A percentile compares a stretch with the other conserved stretches of the same genome.
phyloP scores from a whole-genome alignment of 2,329 filamentous ascomycete genomes.

The Paecilomyces fulvus region DNA sequence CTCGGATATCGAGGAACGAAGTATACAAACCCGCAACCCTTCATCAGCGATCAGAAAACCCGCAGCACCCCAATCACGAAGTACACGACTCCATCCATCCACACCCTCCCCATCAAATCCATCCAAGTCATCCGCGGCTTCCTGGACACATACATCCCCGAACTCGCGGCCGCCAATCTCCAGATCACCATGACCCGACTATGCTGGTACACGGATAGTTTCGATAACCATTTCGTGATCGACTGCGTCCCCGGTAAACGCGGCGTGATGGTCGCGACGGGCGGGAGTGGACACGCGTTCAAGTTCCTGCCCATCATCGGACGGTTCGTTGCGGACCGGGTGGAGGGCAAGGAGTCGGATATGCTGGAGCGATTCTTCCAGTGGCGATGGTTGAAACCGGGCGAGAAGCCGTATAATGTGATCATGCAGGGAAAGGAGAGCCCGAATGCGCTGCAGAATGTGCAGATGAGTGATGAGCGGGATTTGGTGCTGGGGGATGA shows the following conservation, averaged over 20 bases:
- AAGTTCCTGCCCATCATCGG: slow-evolving; percentile 53
- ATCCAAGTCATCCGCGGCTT: slow-evolving; percentile 23
- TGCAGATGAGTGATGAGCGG: slow-evolving; percentile 3
- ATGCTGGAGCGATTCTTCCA: slow-evolving; percentile 12
- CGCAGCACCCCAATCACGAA: slow-evolving; percentile 35
- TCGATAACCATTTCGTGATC: slow-evolving; percentile 48
- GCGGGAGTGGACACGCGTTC: slow-evolving; percentile 54
- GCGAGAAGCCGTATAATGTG: slow-evolving; percentile 9
- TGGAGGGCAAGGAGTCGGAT: slow-evolving; percentile 32
- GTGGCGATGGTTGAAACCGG: slow-evolving; percentile 13
- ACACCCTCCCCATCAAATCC: slow-evolving; percentile 18
- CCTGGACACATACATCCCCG: slow-evolving; percentile 35
- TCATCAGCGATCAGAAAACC: slow-evolving; percentile 24
- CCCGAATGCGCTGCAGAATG: slow-evolving; percentile 10
- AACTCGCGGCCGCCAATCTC: slow-evolving; percentile 29
- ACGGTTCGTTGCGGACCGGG: slow-evolving; percentile 44
- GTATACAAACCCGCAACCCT: slow-evolving; percentile 37
- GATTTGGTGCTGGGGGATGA: not conserved
- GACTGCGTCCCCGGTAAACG: slow-evolving; percentile 42
- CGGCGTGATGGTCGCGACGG: slow-evolving; percentile 52
- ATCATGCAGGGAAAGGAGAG: slow-evolving; percentile 14
- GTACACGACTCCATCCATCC: slow-evolving; percentile 18
- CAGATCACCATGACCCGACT: slow-evolving; percentile 37
- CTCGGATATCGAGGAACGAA: slow-evolving; percentile 46
- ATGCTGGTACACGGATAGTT: slow-evolving; percentile 52